phyloP scores from a whole-genome alignment of 306 rosid genomes.

The Sicyos baderoa region DNA sequence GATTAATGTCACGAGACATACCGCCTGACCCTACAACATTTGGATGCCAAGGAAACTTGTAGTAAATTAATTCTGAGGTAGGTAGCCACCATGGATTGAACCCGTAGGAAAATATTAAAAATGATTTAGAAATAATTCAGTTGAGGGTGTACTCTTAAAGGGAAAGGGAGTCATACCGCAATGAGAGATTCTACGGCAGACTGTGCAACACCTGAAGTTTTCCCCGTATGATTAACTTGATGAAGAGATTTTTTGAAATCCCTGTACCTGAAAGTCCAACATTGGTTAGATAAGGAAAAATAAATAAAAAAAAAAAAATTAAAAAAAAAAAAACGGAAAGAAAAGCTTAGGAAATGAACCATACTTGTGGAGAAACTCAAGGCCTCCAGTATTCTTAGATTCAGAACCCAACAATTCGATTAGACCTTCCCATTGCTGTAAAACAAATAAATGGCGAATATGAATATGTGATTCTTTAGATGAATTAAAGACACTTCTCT shows the following conservation, averaged over 20 bases:
- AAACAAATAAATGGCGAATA: slow-evolving; percentile 6
- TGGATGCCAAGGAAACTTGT: too few relatives aligned
- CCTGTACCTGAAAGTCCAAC: slow-evolving; percentile 58
- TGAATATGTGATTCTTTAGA: not conserved
- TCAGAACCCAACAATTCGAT: slow-evolving; percentile 89
- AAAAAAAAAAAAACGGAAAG: not conserved
- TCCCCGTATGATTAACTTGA: slow-evolving; percentile 47
- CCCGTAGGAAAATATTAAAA: not conserved
- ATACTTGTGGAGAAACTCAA: slow-evolving; percentile 87
- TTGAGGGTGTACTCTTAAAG: not conserved
- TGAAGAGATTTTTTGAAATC: slow-evolving; percentile 82
- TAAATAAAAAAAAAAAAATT: not conserved
- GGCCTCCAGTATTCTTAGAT: slow-evolving; percentile 81
- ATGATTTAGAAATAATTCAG: not conserved
- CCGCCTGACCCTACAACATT: too few relatives aligned
- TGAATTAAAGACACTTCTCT: not conserved
- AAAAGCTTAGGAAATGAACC: not conserved
- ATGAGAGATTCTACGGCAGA: slow-evolving; percentile 71
- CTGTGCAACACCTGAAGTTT: slow-evolving; percentile 54
- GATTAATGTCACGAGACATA: too few relatives aligned
- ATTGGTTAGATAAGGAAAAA: slow-evolving; percentile 18
- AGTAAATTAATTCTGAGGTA: too few relatives aligned
- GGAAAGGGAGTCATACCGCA: slow-evolving; percentile 35
- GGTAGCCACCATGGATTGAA: too few relatives aligned
- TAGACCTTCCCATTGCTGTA: slow-evolving; percentile 95